Base-by-base conservation (phyloP, 768 basidiomycete species). In the Pleurotus platypus region DNA sequence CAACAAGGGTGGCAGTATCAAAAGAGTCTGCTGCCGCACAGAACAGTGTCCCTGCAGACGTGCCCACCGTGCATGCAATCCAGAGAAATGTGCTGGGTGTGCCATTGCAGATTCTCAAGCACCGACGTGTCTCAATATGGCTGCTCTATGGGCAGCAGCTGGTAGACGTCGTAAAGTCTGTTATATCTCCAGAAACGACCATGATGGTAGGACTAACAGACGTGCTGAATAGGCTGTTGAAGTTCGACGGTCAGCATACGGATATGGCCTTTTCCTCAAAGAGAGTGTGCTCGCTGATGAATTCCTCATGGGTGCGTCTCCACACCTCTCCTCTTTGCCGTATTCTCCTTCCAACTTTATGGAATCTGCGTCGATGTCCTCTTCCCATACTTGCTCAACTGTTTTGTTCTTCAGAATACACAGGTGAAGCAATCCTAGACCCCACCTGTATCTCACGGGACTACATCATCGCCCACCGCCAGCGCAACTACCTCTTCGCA, bases 401-500 rank as follows among this genome's bases (percentile, higher is more conserved):
- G n/a, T 24, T 42, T 12, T 3, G 54, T 22, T 48, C 12, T 46
- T 35, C 50, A 89, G 89, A 90, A 69, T 90, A 90, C 57, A 66
- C 78, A 4, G 89, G 89, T 2, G 86, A 90, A 67, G 60, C 84
- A 18, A 77, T 85, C 3, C 77, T 70, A 47, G 76, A 79, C 24
- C 63, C 71, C 0, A 86, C 82, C 76, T 4, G 67, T 71, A 4
- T 80, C 78, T 38, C 77, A 86, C 63, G 76, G 85, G 57, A 57
- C 81, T 72, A 8, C 18, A 27, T 7, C 11, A 16, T 58, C 38
- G 24, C 35, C 27, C 80, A 87, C 58, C 74, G 79, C 38, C 66
- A 73, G 3, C 78, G 87, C 40, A 84, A 78, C 58, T 92, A 92
- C 59, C 74, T 84, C 7, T 90, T 87, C 58, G 72, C 71, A n/a